These are phyloP conservation scores for Trichophyton mentagrophytes DNA, from an alignment of 2,329 filamentous ascomycete genomes.

Conservation along the genomic window DNA sequence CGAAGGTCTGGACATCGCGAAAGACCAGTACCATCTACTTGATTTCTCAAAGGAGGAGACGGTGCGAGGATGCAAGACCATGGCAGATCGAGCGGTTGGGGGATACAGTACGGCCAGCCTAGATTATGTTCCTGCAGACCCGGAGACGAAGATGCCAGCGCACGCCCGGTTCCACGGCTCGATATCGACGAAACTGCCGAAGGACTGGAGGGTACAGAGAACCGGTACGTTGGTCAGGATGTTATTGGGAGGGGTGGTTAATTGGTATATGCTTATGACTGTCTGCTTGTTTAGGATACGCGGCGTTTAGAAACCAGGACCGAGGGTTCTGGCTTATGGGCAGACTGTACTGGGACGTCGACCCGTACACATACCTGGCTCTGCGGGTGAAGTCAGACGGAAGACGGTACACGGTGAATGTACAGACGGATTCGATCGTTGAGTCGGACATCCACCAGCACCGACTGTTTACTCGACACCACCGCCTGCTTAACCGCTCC, in stretches of 20 bases:
- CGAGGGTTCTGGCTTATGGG: slow-evolving; percentile 71
- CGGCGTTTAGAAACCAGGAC: slow-evolving; percentile 77
- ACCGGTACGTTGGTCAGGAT: slow-evolving; percentile 20
- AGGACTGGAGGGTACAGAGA: slow-evolving; percentile 39
- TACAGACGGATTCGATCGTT: slow-evolving; percentile 88
- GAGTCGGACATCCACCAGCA: slow-evolving; percentile 96
- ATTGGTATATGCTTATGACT: background rate
- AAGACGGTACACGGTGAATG: slow-evolving; percentile 82
- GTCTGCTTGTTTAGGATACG: slow-evolving; percentile 53
- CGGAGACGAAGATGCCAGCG: slow-evolving; percentile 35
- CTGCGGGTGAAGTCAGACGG: slow-evolving; percentile 83
- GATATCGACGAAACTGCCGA: slow-evolving; percentile 76
- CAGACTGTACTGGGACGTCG: slow-evolving; percentile 73
- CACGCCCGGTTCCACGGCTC: slow-evolving; percentile 74
- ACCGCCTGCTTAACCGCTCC: slow-evolving; percentile 18
- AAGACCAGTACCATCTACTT: slow-evolving; percentile 29
- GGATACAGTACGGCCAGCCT: slow-evolving; percentile 67
- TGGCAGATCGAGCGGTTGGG: slow-evolving; percentile 77
- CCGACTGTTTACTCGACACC: slow-evolving; percentile 49
- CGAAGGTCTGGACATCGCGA: slow-evolving; percentile 26
- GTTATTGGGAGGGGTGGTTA: too few relatives aligned
- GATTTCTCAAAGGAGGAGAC: slow-evolving; percentile 29
- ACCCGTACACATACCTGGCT: slow-evolving; percentile 76
- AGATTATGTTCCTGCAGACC: slow-evolving; percentile 47
- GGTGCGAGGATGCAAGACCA: slow-evolving; percentile 47